Conservation (phyloP, 139 green algal genomes). For the Chlorella vulgaris region DNA sequence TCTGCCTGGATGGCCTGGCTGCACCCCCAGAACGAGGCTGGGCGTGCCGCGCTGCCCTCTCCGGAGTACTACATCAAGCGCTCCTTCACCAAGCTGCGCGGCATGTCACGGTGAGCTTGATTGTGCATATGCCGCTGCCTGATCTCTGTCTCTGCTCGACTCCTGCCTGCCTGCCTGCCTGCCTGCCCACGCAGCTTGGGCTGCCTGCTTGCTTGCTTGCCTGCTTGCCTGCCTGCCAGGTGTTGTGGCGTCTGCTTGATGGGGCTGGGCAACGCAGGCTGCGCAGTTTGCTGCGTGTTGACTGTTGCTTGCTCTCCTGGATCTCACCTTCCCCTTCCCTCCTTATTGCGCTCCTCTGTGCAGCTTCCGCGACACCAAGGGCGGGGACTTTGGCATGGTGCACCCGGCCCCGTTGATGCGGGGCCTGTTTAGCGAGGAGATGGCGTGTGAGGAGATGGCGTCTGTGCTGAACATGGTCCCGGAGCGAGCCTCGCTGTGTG, state of each 20-base stretch:
- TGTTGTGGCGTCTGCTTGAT: too few species aligned
- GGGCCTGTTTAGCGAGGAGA: constrained; percentile 42
- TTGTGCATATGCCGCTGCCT: too few species aligned
- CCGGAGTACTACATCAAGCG: constrained; percentile 37
- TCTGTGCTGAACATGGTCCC: constrained; percentile 42
- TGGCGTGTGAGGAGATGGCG: constrained; percentile 45
- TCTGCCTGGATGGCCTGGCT: constrained; percentile 44
- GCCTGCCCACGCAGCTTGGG: background rate
- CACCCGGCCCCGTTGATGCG: constrained; percentile 35
- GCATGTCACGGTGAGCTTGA: constrained; percentile 38
- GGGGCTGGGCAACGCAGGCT: too few species aligned
- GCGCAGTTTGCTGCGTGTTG: too few species aligned
- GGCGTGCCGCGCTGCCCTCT: constrained; percentile 3
- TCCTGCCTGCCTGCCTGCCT: background rate
- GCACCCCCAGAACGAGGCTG: constrained; percentile 35
- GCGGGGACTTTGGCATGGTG: constrained; percentile 46
- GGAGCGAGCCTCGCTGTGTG: constrained; percentile 38
- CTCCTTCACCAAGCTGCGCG: constrained; percentile 21
- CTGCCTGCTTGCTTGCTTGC: too few species aligned
- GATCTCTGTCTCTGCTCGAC: background rate
- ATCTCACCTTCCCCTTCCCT: background rate
- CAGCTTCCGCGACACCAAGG: constrained; percentile 44
- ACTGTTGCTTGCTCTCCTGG: too few species aligned
- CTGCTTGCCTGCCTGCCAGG: too few species aligned
- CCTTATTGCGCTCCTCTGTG: background rate